A percentile compares a stretch with the other conserved stretches of the same genome.
phyloP scores from a whole-genome alignment of 2,329 filamentous ascomycete genomes.

The Cladosporium austrohemisphaericum region DNA sequence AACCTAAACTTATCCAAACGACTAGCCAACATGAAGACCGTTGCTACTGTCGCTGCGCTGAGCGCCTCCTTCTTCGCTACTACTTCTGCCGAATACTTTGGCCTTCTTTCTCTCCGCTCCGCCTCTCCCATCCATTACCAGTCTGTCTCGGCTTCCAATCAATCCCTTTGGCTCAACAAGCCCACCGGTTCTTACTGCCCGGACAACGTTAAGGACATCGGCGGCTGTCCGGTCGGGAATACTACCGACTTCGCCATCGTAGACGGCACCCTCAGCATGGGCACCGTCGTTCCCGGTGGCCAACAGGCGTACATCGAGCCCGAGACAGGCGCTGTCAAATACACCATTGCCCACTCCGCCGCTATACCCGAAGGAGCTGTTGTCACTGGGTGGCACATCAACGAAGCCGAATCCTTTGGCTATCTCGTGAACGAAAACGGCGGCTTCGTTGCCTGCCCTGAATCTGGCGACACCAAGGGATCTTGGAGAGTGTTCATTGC shows the following conservation, averaged over 20 bases:
- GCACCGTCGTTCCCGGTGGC: constrained; percentile 27
- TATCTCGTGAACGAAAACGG: constrained; percentile 17
- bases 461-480: constrained; percentile 8
- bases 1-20: not conserved
- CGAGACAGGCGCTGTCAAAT: constrained; percentile 25
- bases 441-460: constrained; percentile 20
- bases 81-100: constrained; percentile 22
- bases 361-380: constrained; percentile 24
- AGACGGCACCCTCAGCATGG: constrained; percentile 19
- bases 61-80: constrained; percentile 18
- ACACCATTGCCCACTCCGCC: constrained; percentile 27
- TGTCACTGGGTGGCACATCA: constrained; percentile 23
- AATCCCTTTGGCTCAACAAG: constrained; percentile 30
- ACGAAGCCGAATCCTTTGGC: constrained; percentile 16
- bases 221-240: constrained; percentile 22
- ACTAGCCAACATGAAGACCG: constrained; percentile 23
- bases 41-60: constrained; percentile 13
- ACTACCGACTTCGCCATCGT: constrained; percentile 19
- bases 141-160: constrained; percentile 23
- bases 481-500: constrained; percentile 19
- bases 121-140: constrained; percentile 26
- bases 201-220: constrained; percentile 10
- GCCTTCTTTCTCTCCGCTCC: constrained; percentile 24
- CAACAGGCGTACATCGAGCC: constrained; percentile 32
- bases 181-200: constrained; percentile 29